Evolutionary conservation across 225 moss, liverwort and hornwort genomes (phyloP).

Genomic region (Climacium dendroides): DNA sequence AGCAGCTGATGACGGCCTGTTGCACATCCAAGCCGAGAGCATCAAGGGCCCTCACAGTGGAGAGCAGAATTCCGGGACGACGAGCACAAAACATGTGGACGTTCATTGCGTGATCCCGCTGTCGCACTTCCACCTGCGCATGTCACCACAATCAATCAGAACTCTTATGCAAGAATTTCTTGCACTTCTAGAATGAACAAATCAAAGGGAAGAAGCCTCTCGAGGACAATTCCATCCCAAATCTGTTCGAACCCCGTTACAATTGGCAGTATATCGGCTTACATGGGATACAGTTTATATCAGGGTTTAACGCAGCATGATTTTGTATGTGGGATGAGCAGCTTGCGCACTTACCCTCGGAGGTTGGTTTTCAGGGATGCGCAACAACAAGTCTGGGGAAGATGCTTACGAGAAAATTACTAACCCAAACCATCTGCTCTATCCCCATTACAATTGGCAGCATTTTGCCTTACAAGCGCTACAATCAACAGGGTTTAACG

Average conservation of each 20-base stretch:
- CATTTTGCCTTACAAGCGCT: neutral
- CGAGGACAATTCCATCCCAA: neutral
- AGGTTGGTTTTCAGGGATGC: neutral
- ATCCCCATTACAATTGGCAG: no score
- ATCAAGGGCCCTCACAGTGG: slow-evolving; percentile 80
- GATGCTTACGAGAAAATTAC: neutral
- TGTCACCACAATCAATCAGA: neutral
- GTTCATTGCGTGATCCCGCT: slow-evolving; percentile 57
- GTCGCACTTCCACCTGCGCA: slow-evolving; percentile 68
- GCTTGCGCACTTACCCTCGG: neutral
- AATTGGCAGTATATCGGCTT: neutral
- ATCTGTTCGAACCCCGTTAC: neutral
- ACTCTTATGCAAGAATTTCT: neutral
- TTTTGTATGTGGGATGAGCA: neutral
- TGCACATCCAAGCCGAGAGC: slow-evolving; percentile 85
- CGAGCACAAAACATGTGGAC: slow-evolving; percentile 88
- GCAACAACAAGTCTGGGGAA: neutral
- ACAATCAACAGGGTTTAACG: neutral
- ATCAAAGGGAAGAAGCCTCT: neutral
- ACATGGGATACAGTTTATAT: neutral
- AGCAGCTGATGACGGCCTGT: slow-evolving; percentile 93
- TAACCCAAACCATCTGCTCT: neutral
- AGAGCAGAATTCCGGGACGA: slow-evolving; percentile 70
- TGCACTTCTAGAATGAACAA: neutral
- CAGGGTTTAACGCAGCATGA: neutral